Base-by-base conservation (phyloP, 768 basidiomycete genomes). In the Hydnomerulius pinastri region DNA sequence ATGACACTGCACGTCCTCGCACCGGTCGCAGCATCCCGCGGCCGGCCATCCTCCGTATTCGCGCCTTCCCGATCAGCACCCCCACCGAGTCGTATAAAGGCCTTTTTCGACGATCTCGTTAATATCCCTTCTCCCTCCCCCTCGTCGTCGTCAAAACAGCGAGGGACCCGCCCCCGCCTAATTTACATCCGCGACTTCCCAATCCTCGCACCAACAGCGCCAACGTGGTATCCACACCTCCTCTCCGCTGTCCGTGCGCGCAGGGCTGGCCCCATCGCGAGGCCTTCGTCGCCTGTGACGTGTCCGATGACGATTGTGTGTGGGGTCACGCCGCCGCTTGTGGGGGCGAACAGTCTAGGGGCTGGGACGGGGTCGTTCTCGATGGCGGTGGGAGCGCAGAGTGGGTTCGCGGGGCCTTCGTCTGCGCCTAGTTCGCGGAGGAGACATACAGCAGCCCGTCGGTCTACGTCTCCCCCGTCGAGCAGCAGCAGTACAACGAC, bases 271-370 rank as follows among this genome's bases (percentile, higher is more conserved):
- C 75, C 85, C 3, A 71, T 86, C 7, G 69, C 82, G 1, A 74
- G 82, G 24, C 76, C 83, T 10, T 75, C 81, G 5, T 80, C 82
- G n/a, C 78, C 83, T 1, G 78, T 84, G 11, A 56, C 68, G 29
- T 82, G 82, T 61, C 90, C 92, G 3, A 89, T 86, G 58, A 82
- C 86, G 7, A 91, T 97, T 40, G 76, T 97, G 15, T 89, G 96
- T 59, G 92, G 92, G n/a, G 83, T 91, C 60, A 85, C 87, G 1
- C 92, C 93, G 23, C 72, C 89, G 4, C 70, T 92, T n/a, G 71
- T 81, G 12, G 77, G 80, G n/a, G 72, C 80, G 46, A 51, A 28
- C 24, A 12, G 48, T 21, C 43, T 55, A 2, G 28, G 56, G 29
- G 24, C 58, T 47, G 53, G 37, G 25, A 4, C 49, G 4, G 56